Evolutionary conservation across 495 filamentous ascomycete species (phyloP).

Genomic region (Podospora australis): DNA sequence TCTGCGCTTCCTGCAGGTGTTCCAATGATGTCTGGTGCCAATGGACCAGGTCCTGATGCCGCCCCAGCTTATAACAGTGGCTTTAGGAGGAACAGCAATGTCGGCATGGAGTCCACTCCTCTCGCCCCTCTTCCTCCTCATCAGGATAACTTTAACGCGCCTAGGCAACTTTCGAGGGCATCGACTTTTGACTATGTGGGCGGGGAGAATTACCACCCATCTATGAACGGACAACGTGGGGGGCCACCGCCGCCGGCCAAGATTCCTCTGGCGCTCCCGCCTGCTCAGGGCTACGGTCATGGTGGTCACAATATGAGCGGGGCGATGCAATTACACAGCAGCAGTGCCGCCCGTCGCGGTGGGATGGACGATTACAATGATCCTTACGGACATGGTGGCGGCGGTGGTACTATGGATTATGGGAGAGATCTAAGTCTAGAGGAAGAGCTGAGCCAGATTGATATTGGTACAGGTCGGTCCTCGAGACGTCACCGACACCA

Average conservation of each 20-base stretch:
- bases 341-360: constrained; percentile 19
- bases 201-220: constrained; percentile 14
- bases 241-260: constrained; percentile 71
- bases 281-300: constrained; percentile 12
- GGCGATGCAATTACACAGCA: constrained; percentile 31
- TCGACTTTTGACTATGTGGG: constrained; percentile 37
- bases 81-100: constrained; percentile 16
- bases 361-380: constrained; percentile 14
- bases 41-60: constrained; percentile 19
- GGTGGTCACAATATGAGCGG: constrained; percentile 34
- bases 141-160: constrained; percentile 37
- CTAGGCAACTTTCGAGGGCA: constrained; percentile 32
- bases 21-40: constrained; percentile 29
- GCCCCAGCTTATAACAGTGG: too few relatives aligned
- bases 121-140: constrained; percentile 40
- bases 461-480: constrained; percentile 60
- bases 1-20: constrained; percentile 19
- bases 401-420: constrained; percentile 12
- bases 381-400: constrained; percentile 1
- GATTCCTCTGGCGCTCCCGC: constrained; percentile 49
- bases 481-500: constrained; percentile 6
- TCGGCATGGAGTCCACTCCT: constrained; percentile 20
- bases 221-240: not conserved
- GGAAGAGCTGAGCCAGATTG: constrained; percentile 74
- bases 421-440: constrained; percentile 52